Evolutionary conservation across 352 stramenopile genomes (phyloP).

Genomic region (Thalassiosira hispida): DNA sequence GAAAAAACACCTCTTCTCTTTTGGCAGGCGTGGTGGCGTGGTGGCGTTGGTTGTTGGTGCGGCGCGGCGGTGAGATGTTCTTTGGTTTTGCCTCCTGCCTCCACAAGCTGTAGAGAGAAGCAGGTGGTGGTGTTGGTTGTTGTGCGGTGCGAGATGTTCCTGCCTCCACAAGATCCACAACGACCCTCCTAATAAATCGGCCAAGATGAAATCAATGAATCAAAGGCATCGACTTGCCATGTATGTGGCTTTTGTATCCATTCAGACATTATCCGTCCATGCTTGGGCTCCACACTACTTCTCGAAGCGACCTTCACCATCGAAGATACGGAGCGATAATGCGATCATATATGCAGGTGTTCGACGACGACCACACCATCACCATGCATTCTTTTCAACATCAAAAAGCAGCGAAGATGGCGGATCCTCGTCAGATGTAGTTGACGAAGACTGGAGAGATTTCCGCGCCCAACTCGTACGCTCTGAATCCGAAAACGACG

Average conservation of each 20-base stretch:
- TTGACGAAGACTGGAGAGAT: slow-evolving; percentile 62
- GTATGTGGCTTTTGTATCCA: neutral
- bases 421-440: slow-evolving; percentile 31
- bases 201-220: neutral
- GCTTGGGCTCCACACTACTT: neutral
- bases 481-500: slow-evolving; percentile 15
- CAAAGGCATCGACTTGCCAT: neutral
- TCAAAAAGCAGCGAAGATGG: slow-evolving; percentile 33
- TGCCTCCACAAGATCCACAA: too few species aligned
- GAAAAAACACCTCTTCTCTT: too few species aligned
- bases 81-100: too few species aligned
- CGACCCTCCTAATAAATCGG: too few species aligned
- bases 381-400: neutral
- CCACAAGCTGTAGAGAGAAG: too few species aligned
- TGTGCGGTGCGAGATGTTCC: too few species aligned
- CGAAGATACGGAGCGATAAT: neutral
- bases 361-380: neutral
- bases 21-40: too few species aligned
- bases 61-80: too few species aligned
- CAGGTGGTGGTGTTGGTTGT: too few species aligned
- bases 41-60: too few species aligned
- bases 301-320: too few species aligned
- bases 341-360: neutral
- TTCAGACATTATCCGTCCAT: neutral
- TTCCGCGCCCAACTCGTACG: slow-evolving; percentile 65